Conservation (phyloP, 169 alveolate genomes). For the Plasmodium berghei region DNA sequence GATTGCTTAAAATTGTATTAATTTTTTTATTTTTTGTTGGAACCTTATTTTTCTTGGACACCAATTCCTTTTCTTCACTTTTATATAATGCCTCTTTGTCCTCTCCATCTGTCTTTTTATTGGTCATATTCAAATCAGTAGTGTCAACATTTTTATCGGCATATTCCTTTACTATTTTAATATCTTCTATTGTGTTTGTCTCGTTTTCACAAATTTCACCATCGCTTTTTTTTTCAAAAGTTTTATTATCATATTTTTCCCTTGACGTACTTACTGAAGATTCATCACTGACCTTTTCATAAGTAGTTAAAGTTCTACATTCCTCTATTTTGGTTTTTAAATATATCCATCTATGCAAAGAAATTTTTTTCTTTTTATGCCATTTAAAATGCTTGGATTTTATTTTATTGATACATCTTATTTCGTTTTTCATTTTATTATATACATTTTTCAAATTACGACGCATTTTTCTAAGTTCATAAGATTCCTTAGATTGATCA, state of each 20-base stretch:
- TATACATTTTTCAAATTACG: slow-evolving; percentile 35
- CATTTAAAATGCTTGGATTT: slow-evolving; percentile 30
- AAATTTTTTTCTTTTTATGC: slow-evolving; percentile 43
- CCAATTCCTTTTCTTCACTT: background rate
- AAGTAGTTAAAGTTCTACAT: background rate
- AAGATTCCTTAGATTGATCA: slow-evolving; percentile 69
- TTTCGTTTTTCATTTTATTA: slow-evolving; percentile 56
- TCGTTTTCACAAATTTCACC: background rate
- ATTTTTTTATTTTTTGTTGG: slow-evolving; percentile 21
- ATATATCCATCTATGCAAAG: slow-evolving; percentile 24
- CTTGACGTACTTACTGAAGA: background rate
- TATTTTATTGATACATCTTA: slow-evolving; percentile 28
- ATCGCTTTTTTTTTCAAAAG: background rate
- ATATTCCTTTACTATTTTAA: background rate
- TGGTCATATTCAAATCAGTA: background rate
- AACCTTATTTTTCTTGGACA: slow-evolving; percentile 11
- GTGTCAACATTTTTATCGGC: background rate
- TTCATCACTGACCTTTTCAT: background rate
- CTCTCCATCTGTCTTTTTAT: slow-evolving; percentile 15
- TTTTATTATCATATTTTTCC: background rate
- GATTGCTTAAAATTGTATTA: slow-evolving; percentile 38
- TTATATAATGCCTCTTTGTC: background rate
- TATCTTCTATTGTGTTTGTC: background rate
- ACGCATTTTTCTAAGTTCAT: slow-evolving; percentile 50
- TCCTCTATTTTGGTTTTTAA: slow-evolving; percentile 14